Evolutionary conservation across 2,329 filamentous ascomycete species (phyloP).

Genomic region (Cadophora malorum): DNA sequence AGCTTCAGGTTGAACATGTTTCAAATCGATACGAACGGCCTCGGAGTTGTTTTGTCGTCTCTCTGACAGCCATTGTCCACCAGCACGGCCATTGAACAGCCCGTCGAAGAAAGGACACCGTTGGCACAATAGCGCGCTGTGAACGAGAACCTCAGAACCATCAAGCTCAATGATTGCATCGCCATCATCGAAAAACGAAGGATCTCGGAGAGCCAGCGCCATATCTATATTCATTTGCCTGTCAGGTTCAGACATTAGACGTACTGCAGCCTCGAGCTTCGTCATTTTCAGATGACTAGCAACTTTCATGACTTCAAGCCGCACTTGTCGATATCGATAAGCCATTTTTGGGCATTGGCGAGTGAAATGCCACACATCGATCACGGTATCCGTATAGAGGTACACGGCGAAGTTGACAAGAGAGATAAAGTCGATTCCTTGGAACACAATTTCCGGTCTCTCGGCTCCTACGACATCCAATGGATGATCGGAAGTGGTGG

Average conservation of each 20-base stretch:
- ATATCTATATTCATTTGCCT: constrained; percentile 74
- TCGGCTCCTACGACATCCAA: constrained; percentile 46
- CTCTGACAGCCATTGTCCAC: constrained; percentile 81
- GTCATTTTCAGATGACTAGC: constrained; percentile 73
- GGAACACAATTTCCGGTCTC: constrained; percentile 67
- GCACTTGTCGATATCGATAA: constrained; percentile 78
- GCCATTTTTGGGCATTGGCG: constrained; percentile 66
- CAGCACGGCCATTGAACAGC: constrained; percentile 86
- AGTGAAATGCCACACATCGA: constrained; percentile 88
- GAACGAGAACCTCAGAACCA: constrained; percentile 72
- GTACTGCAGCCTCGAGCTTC: constrained; percentile 77
- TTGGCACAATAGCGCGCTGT: constrained; percentile 80
- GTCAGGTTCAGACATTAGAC: constrained; percentile 72
- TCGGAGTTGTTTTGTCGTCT: constrained; percentile 62
- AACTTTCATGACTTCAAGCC: constrained; percentile 87
- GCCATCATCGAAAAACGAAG: constrained; percentile 76
- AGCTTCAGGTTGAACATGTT: constrained; percentile 74
- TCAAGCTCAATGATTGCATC: constrained; percentile 83
- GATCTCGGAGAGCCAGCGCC: constrained; percentile 69
- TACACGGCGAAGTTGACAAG: constrained; percentile 82
- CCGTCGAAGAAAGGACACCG: constrained; percentile 92
- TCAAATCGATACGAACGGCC: constrained; percentile 76
- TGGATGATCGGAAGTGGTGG: constrained; percentile 28
- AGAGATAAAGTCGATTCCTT: constrained; percentile 76
- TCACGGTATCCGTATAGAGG: constrained; percentile 77